Evolutionary conservation across 2,329 filamentous ascomycete genomes (phyloP).

Genomic region (Talaromyces islandicus): DNA sequence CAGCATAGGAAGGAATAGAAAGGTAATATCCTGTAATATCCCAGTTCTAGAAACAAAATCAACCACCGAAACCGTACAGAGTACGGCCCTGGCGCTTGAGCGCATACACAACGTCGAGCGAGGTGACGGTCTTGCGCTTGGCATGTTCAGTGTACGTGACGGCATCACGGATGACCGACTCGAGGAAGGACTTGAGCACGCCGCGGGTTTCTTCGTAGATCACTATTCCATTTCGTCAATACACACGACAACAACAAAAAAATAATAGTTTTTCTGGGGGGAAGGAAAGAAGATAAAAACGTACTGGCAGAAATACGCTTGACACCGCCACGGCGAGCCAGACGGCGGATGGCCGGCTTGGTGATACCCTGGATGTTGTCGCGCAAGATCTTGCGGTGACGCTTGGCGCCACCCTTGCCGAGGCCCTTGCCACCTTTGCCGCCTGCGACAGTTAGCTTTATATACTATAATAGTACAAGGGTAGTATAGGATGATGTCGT

Average conservation of each 20-base stretch:
- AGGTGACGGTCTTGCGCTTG: constrained; percentile 59
- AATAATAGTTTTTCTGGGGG: too few relatives aligned
- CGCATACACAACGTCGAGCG: constrained; percentile 58
- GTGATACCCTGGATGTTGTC: constrained; percentile 99
- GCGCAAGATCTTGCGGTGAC: constrained; percentile 98
- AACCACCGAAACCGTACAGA: constrained; percentile 87
- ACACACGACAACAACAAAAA: too few relatives aligned
- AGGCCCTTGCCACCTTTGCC: constrained; percentile 97
- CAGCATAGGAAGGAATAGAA: too few relatives aligned
- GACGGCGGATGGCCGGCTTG: constrained; percentile 97
- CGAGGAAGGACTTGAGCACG: constrained; percentile 78
- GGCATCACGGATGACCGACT: constrained; percentile 72
- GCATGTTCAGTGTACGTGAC: constrained; percentile 80
- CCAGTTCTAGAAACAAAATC: constrained; percentile 37
- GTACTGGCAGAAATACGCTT: constrained; percentile 92
- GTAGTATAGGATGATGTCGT: neutral
- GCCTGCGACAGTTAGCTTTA: constrained; percentile 46
- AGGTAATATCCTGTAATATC: too few relatives aligned
- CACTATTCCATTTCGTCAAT: constrained; percentile 32
- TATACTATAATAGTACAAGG: constrained; percentile 1
- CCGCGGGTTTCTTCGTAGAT: constrained; percentile 79
- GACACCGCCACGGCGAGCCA: constrained; percentile 98
- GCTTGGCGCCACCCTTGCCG: constrained; percentile 97
- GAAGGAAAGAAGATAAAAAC: neutral
- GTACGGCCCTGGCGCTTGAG: constrained; percentile 60